Base-by-base conservation (phyloP, 2,329 filamentous ascomycete genomes). In the Cladophialophora immunda region DNA sequence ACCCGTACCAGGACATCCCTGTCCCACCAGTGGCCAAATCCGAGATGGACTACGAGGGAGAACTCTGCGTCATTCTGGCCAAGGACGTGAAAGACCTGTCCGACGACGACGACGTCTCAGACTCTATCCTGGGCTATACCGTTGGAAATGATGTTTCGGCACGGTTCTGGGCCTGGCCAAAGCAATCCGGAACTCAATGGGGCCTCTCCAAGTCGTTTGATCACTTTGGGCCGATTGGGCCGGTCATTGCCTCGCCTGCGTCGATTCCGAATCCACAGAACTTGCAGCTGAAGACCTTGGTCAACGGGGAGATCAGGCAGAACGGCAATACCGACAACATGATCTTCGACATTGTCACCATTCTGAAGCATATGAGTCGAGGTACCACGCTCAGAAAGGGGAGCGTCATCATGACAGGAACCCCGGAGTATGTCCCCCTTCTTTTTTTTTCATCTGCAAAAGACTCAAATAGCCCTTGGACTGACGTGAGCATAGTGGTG, bases 201-300 rank as follows among this genome's bases (percentile, higher is more conserved):
- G 74, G 73, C 38, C 78, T 76, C 52, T 72, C 73, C 27, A 81
- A 81, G 66, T 77, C 76, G 1, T 76, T 79, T 30, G 78, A 79
- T 60, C 70, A 70, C 8, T 77, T 1, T 83, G 82, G 72, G 75
- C 76, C 27, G 80, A 86, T 65, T 80, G 79, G 80, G 0, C 79
- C 77, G 0, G 70, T 73, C 0, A 71, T 82, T 2, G 75, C 79
- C 0, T 70, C 74, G 4, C 61, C 75, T 0, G 78, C 79, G 2
- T 62, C 89, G 60, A 58, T 45, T 5, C 9, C 57, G 1, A 75
- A 79, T 62, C 75, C 75, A 0, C 73, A 77, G n/a, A 61, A 50
- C 2, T 64, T 80, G 4, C 56, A 61, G 6, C 71, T 80, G 61
- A 73, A 67, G 34, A 75, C 78, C 1, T 73, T 71, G 0, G 71